A percentile compares a stretch with the other conserved stretches of the same genome.
phyloP scores from a whole-genome alignment of 1,284 basidiomycete genomes.

The Puccinia triticina region DNA sequence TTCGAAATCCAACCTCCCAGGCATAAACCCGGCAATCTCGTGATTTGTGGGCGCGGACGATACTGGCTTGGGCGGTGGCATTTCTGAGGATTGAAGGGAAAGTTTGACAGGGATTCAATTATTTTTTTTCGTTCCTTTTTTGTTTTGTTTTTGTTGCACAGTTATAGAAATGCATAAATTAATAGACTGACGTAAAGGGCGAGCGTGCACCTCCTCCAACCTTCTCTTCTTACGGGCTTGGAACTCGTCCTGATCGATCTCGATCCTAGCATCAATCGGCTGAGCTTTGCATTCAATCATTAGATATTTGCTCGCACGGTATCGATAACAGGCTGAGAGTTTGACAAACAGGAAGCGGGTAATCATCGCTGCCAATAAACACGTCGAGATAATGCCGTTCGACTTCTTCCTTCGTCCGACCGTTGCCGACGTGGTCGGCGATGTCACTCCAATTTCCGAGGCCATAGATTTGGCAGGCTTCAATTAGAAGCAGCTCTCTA shows the following conservation, averaged over 20 bases:
- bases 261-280: constrained; percentile 72
- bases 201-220: constrained; percentile 67
- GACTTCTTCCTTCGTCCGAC: constrained; percentile 86
- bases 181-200: constrained; percentile 61
- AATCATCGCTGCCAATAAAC: constrained; percentile 76
- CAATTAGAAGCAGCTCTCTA: constrained; percentile 85
- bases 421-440: constrained; percentile 89
- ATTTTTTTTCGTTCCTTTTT: neutral
- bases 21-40: constrained; percentile 90
- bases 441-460: constrained; percentile 97
- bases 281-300: too few species aligned
- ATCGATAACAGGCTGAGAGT: neutral
- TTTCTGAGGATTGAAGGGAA: constrained; percentile 54
- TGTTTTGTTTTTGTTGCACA: neutral
- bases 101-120: constrained; percentile 5
- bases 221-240: constrained; percentile 82
- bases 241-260: constrained; percentile 77
- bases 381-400: constrained; percentile 83
- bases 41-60: constrained; percentile 93
- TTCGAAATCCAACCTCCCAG: constrained; percentile 95
- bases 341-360: constrained; percentile 72
- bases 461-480: constrained; percentile 85
- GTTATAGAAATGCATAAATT: neutral
- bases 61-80: constrained; percentile 68
- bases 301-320: too few species aligned